Conservation (phyloP, 139 green algal genomes). For the Limnomonas spitsbergensis region DNA sequence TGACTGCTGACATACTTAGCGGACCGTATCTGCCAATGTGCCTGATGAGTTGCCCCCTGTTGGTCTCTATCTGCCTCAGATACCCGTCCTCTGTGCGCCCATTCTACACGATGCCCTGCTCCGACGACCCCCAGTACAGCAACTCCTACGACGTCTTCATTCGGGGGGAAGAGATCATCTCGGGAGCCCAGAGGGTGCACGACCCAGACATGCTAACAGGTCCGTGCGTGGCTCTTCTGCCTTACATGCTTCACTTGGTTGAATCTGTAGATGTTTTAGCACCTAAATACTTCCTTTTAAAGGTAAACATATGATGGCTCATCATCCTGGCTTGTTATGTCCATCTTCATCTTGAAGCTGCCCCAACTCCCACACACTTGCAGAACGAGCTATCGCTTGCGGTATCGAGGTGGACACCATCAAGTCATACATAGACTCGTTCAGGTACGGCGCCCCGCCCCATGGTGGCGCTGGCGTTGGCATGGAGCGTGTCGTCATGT, state of each 20-base stretch:
- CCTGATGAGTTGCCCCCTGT: too few relatives aligned
- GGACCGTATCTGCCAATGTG: too few relatives aligned
- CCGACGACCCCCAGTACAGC: slow-evolving; percentile 79
- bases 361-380: too few relatives aligned
- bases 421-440: slow-evolving; percentile 91
- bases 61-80: background rate
- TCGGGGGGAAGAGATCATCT: slow-evolving; percentile 98
- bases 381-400: slow-evolving; percentile 54
- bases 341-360: too few relatives aligned
- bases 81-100: slow-evolving; percentile 65
- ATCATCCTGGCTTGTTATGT: too few relatives aligned
- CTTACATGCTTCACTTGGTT: too few relatives aligned
- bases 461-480: slow-evolving; percentile 93
- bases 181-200: slow-evolving; percentile 90
- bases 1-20: too few relatives aligned
- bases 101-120: slow-evolving; percentile 98
- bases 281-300: too few relatives aligned
- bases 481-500: slow-evolving; percentile 97
- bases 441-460: slow-evolving; percentile 88
- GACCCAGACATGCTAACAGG: slow-evolving; percentile 82
- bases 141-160: slow-evolving; percentile 99
- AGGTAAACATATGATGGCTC: too few relatives aligned
- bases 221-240: too few relatives aligned
- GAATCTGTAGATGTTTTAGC: too few relatives aligned
- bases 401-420: slow-evolving; percentile 74